Conservation (phyloP, 2,329 filamentous ascomycete genomes). For the Alternaria sp. region DNA sequence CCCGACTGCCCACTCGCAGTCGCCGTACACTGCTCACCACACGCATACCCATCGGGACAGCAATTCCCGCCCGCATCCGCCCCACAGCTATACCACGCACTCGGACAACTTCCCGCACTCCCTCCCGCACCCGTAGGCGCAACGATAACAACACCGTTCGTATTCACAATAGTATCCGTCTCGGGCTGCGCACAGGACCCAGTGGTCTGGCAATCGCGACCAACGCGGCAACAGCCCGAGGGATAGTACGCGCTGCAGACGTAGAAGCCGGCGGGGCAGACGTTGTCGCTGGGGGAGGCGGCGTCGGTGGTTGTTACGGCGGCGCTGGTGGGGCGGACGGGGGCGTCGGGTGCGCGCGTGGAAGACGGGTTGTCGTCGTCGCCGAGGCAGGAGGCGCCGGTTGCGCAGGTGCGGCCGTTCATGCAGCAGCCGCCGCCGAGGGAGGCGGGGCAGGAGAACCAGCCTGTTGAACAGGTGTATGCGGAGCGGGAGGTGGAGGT, state of each 20-base stretch:
- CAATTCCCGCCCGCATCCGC: conserved; percentile 75
- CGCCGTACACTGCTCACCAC: conserved; percentile 46
- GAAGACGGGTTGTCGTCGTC: conserved; percentile 37
- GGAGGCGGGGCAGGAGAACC: conserved; percentile 54
- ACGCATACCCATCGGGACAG: conserved; percentile 68
- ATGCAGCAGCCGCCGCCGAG: conserved; percentile 59
- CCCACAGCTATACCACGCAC: conserved; percentile 78
- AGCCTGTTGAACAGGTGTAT: conserved; percentile 53
- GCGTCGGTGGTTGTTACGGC: conserved; percentile 47
- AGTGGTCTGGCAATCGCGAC: conserved; percentile 80
- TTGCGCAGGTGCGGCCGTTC: conserved; percentile 53
- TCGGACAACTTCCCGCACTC: conserved; percentile 66
- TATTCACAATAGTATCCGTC: conserved; percentile 66
- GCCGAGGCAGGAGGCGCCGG: conserved; percentile 48
- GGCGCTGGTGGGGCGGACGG: conserved; percentile 53
- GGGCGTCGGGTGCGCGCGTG: conserved; percentile 48
- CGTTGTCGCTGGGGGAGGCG: conserved; percentile 67
- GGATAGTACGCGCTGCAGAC: conserved; percentile 81
- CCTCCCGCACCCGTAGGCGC: conserved; percentile 61
- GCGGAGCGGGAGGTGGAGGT: conserved; percentile 19
- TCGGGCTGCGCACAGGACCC: conserved; percentile 68
- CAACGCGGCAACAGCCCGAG: conserved; percentile 88
- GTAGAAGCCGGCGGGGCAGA: conserved; percentile 91
- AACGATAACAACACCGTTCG: conserved; percentile 73
- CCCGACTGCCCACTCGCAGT: conserved; percentile 36